These are phyloP conservation scores for Macadamia integrifolia DNA, from an alignment of 164 flowering plant genomes.

Conservation along the genomic window DNA sequence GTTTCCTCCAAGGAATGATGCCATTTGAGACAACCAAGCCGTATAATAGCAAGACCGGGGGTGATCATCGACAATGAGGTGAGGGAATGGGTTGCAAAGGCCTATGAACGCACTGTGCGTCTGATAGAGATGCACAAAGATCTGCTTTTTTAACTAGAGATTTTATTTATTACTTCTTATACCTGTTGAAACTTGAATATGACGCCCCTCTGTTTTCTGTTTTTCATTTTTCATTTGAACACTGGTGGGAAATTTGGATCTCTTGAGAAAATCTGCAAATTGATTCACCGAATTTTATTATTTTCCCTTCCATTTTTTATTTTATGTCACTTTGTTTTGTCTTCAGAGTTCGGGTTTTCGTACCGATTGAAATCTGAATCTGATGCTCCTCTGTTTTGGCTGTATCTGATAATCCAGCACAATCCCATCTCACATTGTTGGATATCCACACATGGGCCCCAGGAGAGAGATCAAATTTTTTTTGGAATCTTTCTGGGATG, in stretches of 20 bases:
- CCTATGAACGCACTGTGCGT: conserved; percentile 41
- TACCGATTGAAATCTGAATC: too few relatives aligned
- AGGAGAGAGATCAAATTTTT: conserved; percentile 85
- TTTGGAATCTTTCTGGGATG: conserved; percentile 86
- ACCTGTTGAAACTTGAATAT: too few relatives aligned
- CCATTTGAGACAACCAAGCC: conserved; percentile 52
- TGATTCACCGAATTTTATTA: background rate
- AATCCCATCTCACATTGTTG: conserved; percentile 89
- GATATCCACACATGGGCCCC: conserved; percentile 88
- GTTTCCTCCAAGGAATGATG: conserved; percentile 50
- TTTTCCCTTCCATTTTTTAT: background rate
- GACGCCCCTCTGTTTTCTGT: background rate
- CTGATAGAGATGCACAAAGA: conserved; percentile 56
- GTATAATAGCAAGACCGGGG: conserved; percentile 63
- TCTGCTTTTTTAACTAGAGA: too few relatives aligned
- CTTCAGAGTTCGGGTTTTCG: background rate
- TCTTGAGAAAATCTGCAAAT: too few relatives aligned
- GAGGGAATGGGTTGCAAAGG: conserved; percentile 61
- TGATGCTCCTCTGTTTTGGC: background rate
- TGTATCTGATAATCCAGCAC: conserved; percentile 19
- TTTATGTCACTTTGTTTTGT: background rate
- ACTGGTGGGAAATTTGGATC: too few relatives aligned
- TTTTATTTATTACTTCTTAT: too few relatives aligned
- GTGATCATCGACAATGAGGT: conserved; percentile 58
- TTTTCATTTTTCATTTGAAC: too few relatives aligned